A percentile compares a stretch with the other conserved stretches of the same genome.
These are phyloP conservation scores for Phialophora macrospora DNA, from an alignment of 2,329 filamentous ascomycete genomes.

Conservation along the genomic window DNA sequence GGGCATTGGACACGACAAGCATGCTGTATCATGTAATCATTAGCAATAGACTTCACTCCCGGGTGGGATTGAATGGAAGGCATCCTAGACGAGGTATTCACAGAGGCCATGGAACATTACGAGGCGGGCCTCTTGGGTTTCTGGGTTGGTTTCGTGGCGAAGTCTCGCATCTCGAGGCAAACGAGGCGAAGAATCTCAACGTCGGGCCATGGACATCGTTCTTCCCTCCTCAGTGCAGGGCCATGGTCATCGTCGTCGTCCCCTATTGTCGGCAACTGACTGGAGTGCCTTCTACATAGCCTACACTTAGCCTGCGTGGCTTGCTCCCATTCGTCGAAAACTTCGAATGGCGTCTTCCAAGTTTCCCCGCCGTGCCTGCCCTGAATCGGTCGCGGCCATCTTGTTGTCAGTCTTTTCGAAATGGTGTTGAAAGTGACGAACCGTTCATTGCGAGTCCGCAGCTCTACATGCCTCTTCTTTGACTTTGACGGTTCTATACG, in stretches of 20 bases:
- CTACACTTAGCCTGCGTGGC: not conserved
- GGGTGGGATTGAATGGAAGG: not conserved
- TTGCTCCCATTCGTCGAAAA: not conserved
- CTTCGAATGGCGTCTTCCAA: constrained; percentile 4
- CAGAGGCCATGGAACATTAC: not conserved
- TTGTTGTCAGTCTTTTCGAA: not conserved
- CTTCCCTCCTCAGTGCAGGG: not conserved
- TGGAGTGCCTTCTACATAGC: no score
- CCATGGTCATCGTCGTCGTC: no score
- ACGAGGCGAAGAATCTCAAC: not conserved
- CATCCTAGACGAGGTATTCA: not conserved
- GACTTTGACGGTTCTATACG: not conserved
- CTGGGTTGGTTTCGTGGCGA: not conserved
- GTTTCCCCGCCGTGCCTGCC: constrained; percentile 1
- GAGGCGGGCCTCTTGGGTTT: not conserved
- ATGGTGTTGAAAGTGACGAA: not conserved
- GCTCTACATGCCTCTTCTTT: constrained; percentile 2
- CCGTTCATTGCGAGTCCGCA: not conserved
- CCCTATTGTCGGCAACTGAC: no score
- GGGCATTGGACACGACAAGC: not conserved
- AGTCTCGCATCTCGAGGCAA: not conserved
- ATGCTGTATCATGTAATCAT: constrained; percentile 4
- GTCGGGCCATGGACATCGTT: not conserved
- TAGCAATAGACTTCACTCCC: not conserved
- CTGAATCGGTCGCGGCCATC: constrained; percentile 10